Evolutionary conservation across 371 early-diverging fungal species (phyloP).

Genomic region (Zancudomyces culisetae): DNA sequence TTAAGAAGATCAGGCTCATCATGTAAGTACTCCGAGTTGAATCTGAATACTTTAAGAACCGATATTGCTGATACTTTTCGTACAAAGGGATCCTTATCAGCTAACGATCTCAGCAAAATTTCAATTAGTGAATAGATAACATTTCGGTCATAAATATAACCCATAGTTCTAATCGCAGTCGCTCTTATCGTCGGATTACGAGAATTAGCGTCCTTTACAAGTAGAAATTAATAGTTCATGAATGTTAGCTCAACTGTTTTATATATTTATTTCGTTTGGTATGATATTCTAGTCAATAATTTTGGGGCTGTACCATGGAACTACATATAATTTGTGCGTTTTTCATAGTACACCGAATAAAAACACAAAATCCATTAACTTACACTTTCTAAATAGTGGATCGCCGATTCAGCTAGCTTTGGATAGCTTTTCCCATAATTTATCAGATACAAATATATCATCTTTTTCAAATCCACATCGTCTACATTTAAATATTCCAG

Average conservation of each 20-base stretch:
- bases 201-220: conserved; percentile 61
- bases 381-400: conserved; percentile 35
- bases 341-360: too few species aligned
- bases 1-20: conserved; percentile 64
- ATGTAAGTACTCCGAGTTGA: conserved; percentile 32
- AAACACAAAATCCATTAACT: neutral
- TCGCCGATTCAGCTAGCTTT: conserved; percentile 71
- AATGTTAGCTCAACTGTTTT: too few species aligned
- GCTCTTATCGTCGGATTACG: conserved; percentile 85
- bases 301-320: too few species aligned
- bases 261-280: too few species aligned
- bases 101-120: conserved; percentile 69
- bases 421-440: conserved; percentile 75
- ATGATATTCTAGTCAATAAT: too few species aligned
- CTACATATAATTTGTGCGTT: too few species aligned
- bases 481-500: conserved; percentile 37
- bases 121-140: conserved; percentile 70
- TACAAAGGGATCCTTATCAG: conserved; percentile 68
- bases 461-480: conserved; percentile 67
- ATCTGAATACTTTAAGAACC: conserved; percentile 46
- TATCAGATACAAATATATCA: conserved; percentile 78
- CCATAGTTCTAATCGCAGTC: conserved; percentile 92
- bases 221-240: too few species aligned
- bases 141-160: conserved; percentile 85
- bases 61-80: conserved; percentile 31